Percentiles rank a stretch among this genome's conserved stretches.
Evolutionary conservation across 148 eudicot species (phyloP).

Genomic region (Fallopia convolvulus): DNA sequence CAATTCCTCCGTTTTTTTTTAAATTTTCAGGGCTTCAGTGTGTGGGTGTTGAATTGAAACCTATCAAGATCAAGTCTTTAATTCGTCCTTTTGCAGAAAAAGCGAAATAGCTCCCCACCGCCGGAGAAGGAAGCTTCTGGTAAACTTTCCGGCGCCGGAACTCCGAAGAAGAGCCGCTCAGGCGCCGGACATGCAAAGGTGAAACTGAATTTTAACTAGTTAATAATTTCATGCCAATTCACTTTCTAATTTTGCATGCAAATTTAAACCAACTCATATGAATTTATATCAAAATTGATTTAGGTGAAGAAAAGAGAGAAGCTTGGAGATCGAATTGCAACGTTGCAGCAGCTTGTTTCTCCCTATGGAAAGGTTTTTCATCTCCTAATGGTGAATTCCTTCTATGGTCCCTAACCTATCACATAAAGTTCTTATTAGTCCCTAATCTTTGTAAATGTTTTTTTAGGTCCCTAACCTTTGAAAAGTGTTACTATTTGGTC

Average conservation of each 20-base stretch:
- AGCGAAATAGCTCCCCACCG: neutral
- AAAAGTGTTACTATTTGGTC: too few relatives aligned
- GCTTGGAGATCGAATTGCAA: conserved; percentile 14
- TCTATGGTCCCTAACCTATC: too few relatives aligned
- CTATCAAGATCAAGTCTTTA: neutral
- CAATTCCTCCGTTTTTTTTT: neutral
- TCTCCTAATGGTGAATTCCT: too few relatives aligned
- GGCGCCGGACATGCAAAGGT: conserved; percentile 10
- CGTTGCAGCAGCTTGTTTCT: conserved; percentile 11
- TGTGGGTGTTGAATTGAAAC: neutral
- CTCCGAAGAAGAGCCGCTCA: conserved; percentile 9
- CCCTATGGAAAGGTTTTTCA: conserved; percentile 10
- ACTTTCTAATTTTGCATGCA: neutral
- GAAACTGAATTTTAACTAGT: neutral
- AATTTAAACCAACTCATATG: neutral
- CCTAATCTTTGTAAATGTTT: too few relatives aligned
- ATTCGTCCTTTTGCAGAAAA: neutral
- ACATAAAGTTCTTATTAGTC: too few relatives aligned
- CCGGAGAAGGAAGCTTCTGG: conserved; percentile 14
- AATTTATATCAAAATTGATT: neutral
- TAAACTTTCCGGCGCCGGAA: neutral
- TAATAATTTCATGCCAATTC: neutral
- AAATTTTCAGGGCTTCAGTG: neutral
- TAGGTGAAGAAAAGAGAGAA: conserved; percentile 3
- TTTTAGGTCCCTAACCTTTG: too few relatives aligned